Evolutionary conservation across 345 rosid species (phyloP).

Genomic region (Ricinus communis): DNA sequence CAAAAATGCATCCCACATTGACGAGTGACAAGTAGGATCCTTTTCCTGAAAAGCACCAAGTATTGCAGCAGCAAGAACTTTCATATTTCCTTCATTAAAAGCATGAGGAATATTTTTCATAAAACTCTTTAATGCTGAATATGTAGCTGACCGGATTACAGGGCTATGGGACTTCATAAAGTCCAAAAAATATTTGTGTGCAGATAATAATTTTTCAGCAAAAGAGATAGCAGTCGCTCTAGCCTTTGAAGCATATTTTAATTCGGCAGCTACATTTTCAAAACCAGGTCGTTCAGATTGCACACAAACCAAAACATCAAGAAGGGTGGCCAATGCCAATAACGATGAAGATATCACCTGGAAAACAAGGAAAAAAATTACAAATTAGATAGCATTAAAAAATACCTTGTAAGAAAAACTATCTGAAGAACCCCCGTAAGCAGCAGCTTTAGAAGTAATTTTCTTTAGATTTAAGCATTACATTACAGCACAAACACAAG

Average conservation of each 20-base stretch:
- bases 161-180: constrained; percentile 72
- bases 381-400: constrained; percentile 5
- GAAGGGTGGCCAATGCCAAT: constrained; percentile 81
- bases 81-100: constrained; percentile 61
- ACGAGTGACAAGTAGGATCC: constrained; percentile 77
- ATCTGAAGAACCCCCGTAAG: neutral
- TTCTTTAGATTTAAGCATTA: too few species aligned
- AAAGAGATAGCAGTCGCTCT: constrained; percentile 60
- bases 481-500: too few species aligned
- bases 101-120: constrained; percentile 69
- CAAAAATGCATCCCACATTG: constrained; percentile 90
- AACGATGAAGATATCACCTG: constrained; percentile 84
- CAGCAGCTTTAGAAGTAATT: neutral
- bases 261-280: constrained; percentile 51
- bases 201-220: constrained; percentile 73
- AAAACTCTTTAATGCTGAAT: constrained; percentile 64
- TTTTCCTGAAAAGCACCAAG: constrained; percentile 90
- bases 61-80: constrained; percentile 57
- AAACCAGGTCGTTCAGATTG: constrained; percentile 59
- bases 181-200: constrained; percentile 68
- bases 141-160: constrained; percentile 76
- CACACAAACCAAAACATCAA: constrained; percentile 61
- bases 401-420: neutral
- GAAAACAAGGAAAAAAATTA: constrained; percentile 29
- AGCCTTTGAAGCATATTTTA: constrained; percentile 76